Evolutionary conservation across 768 basidiomycete genomes (phyloP).

Genomic region (Artomyces pyxidatus): DNA sequence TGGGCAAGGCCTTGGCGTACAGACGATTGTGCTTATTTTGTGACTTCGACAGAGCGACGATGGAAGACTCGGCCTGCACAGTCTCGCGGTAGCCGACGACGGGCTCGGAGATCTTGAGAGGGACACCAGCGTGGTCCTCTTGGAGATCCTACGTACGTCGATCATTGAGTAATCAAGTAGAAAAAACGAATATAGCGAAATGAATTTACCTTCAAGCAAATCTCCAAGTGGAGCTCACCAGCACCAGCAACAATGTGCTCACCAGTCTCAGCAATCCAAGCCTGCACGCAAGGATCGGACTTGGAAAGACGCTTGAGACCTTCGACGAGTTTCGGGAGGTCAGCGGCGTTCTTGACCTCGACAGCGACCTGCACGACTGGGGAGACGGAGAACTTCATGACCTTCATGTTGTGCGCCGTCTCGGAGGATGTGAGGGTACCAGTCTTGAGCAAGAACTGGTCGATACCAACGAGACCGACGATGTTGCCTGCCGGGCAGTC

Average conservation of each 20-base stretch:
- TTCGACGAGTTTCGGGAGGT: slow-evolving; percentile 99
- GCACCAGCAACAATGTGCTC: slow-evolving; percentile 99
- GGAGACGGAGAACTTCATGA: slow-evolving; percentile 99
- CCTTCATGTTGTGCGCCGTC: slow-evolving; percentile 99
- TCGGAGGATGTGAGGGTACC: slow-evolving; percentile 97
- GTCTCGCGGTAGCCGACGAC: slow-evolving; percentile 98
- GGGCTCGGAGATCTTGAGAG: slow-evolving; percentile 95
- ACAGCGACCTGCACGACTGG: slow-evolving; percentile 99
- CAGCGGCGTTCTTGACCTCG: slow-evolving; percentile 98
- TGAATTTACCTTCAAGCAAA: slow-evolving; percentile 82
- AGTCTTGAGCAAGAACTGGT: slow-evolving; percentile 99
- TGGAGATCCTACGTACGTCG: slow-evolving; percentile 89
- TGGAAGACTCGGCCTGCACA: slow-evolving; percentile 90
- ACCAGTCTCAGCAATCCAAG: slow-evolving; percentile 85
- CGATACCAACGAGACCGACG: slow-evolving; percentile 97
- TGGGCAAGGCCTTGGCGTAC: slow-evolving; percentile 85
- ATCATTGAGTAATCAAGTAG: neutral
- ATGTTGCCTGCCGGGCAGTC: slow-evolving; percentile 99
- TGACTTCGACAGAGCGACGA: slow-evolving; percentile 95
- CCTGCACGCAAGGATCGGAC: slow-evolving; percentile 98
- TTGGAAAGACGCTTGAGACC: slow-evolving; percentile 99
- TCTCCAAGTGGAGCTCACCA: slow-evolving; percentile 98
- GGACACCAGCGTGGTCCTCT: slow-evolving; percentile 99
- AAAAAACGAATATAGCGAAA: neutral
- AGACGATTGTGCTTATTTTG: slow-evolving; percentile 99